These are phyloP conservation scores for Ottelia alismoides DNA, from an alignment of 106 monocot genomes.

Conservation along the genomic window DNA sequence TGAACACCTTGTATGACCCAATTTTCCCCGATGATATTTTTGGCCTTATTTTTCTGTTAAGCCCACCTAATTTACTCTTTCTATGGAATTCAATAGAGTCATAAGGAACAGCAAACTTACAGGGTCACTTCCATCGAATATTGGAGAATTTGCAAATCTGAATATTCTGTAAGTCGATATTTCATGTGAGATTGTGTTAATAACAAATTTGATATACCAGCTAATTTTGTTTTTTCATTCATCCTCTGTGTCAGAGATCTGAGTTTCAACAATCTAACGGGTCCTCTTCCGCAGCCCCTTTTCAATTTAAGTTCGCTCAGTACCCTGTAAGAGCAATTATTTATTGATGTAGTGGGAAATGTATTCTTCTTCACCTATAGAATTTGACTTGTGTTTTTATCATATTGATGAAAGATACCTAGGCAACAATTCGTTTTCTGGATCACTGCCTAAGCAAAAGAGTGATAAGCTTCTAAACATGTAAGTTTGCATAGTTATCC, in stretches of 20 bases:
- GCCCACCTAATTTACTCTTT: not conserved
- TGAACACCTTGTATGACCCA: conserved; percentile 7
- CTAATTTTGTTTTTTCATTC: not conserved
- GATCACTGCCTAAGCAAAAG: not conserved
- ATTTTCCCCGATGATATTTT: not conserved
- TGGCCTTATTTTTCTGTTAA: not conserved
- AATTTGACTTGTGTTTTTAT: not conserved
- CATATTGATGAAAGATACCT: too few species aligned
- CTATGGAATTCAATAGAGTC: not conserved
- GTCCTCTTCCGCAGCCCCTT: conserved; percentile 50
- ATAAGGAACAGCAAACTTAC: conserved; percentile 7
- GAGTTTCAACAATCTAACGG: conserved; percentile 87
- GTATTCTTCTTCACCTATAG: not conserved
- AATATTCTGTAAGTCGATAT: conserved; percentile 45
- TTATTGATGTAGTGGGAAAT: not conserved
- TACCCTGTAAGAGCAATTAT: conserved; percentile 27
- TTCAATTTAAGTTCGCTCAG: conserved; percentile 39
- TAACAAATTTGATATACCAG: not conserved
- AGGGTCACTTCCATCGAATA: conserved; percentile 3
- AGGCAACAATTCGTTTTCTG: not conserved
- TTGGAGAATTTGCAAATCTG: not conserved
- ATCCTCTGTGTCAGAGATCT: conserved; percentile 36
- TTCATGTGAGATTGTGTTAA: too few species aligned
- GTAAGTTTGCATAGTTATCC: too few species aligned
- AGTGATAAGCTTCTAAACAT: not conserved